These are phyloP conservation scores for Aureobasidium zeae DNA, from an alignment of 2,329 filamentous ascomycete genomes.

Conservation along the genomic window DNA sequence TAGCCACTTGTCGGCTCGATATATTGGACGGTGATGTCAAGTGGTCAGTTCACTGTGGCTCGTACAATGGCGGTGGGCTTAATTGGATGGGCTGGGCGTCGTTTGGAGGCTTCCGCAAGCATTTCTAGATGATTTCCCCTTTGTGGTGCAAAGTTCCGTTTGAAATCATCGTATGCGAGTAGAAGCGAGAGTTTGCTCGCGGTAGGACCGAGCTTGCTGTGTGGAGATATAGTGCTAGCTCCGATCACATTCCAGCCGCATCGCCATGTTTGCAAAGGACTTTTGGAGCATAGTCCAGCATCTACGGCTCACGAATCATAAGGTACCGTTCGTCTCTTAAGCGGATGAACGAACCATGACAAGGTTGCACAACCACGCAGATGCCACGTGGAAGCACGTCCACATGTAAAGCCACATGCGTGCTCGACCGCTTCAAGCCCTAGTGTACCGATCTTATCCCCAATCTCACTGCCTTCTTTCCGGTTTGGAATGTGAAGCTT, in stretches of 20 bases:
- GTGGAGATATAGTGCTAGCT: neutral
- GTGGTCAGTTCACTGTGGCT: neutral
- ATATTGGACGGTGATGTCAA: constrained; percentile 12
- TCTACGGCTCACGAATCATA: no score
- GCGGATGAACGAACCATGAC: constrained; percentile 6
- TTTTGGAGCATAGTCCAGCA: neutral
- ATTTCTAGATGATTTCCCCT: constrained; percentile 14
- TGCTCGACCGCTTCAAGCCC: neutral
- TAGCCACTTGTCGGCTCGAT: no score
- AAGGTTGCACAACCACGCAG: neutral
- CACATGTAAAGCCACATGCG: constrained; percentile 11
- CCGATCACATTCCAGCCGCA: neutral
- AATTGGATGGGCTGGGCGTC: no score
- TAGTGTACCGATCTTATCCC: neutral
- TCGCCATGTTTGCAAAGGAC: neutral
- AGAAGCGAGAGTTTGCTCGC: no score
- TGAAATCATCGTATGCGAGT: no score
- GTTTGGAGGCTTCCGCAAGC: no score
- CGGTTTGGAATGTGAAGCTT: neutral
- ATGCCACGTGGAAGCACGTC: neutral
- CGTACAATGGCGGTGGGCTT: neutral
- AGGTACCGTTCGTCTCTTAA: no score
- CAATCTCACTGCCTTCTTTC: neutral
- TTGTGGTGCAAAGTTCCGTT: no score
- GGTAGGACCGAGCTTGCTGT: neutral